Percentiles rank a stretch among this genome's conserved stretches.
Conservation (phyloP, 2,329 filamentous ascomycete genomes). For the Magnaporthiopsis poae region DNA sequence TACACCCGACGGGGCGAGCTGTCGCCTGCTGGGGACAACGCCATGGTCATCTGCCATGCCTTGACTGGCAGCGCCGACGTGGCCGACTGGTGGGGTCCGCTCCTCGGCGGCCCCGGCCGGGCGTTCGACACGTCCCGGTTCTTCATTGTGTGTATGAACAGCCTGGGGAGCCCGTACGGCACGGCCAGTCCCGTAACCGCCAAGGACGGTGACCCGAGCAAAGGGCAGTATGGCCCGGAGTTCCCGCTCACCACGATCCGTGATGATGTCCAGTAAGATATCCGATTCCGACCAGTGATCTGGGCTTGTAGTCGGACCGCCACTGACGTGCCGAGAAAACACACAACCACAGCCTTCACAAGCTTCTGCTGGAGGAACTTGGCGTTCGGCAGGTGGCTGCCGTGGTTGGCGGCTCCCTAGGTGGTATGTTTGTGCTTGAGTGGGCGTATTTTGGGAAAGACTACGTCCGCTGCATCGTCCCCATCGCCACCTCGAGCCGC, state of each 20-base stretch:
- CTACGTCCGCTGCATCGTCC: conserved; percentile 70
- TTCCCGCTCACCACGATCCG: conserved; percentile 91
- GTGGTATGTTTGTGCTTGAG: conserved; percentile 82
- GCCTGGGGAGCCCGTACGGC: conserved; percentile 74
- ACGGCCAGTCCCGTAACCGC: conserved; percentile 81
- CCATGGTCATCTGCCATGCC: conserved; percentile 72
- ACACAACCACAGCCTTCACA: conserved; percentile 54
- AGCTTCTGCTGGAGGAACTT: conserved; percentile 67
- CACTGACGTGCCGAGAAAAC: neutral
- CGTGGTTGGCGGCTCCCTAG: conserved; percentile 75
- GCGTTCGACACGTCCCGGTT: conserved; percentile 75
- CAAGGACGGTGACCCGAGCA: conserved; percentile 66
- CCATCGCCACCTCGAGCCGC: conserved; percentile 73
- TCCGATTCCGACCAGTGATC: neutral
- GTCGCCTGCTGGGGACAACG: conserved; percentile 51
- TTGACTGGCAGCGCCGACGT: conserved; percentile 79
- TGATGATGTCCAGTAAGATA: conserved; percentile 79
- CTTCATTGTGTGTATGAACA: conserved; percentile 80
- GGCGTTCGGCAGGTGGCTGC: conserved; percentile 69
- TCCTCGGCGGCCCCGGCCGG: conserved; percentile 66
- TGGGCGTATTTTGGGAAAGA: conserved; percentile 85
- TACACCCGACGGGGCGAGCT: conserved; percentile 57
- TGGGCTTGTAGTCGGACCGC: neutral
- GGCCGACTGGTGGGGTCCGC: conserved; percentile 77
- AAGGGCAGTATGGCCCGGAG: conserved; percentile 81